Conservation (phyloP, 73 alveolate species). For the Tetrahymena elliotti region DNA sequence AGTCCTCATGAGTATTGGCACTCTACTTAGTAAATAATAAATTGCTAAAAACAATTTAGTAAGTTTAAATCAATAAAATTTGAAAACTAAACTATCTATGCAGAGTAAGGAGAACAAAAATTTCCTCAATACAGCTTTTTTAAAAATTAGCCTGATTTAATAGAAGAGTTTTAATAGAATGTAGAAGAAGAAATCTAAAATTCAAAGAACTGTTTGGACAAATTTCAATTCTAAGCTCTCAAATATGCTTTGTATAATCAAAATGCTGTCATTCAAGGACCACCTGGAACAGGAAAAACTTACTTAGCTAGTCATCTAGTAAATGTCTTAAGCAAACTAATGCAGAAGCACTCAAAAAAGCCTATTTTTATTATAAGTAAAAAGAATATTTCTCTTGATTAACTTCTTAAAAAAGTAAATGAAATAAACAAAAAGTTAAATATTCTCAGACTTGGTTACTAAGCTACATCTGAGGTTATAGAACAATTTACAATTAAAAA, state of each 20-base stretch:
- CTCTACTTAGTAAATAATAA: not conserved
- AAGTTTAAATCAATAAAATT: not conserved
- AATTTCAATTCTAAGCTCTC: not conserved
- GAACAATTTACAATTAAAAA: not conserved
- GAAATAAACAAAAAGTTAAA: not conserved
- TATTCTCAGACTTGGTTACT: constrained; percentile 74
- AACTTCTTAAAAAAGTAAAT: not conserved
- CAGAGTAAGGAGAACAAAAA: not conserved
- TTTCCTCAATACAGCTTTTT: not conserved
- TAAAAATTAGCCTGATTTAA: not conserved
- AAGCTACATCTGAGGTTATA: constrained; percentile 45
- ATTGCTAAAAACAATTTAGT: not conserved
- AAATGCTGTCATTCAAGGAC: constrained; percentile 78
- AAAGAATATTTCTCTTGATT: constrained; percentile 22
- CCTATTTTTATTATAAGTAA: constrained; percentile 27
- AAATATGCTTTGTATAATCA: not conserved
- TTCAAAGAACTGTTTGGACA: not conserved
- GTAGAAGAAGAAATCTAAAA: not conserved
- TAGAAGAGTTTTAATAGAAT: not conserved
- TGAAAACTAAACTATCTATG: not conserved
- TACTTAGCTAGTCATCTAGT: constrained; percentile 64
- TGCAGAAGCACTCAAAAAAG: not conserved
- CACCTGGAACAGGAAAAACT: constrained; percentile 95
- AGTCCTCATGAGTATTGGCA: not conserved
- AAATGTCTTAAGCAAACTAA: not conserved